Evolutionary conservation across 2,329 filamentous ascomycete genomes (phyloP), one percentile per base, ranked within the genome.

Genomic region (Ascochyta fabae): DNA sequence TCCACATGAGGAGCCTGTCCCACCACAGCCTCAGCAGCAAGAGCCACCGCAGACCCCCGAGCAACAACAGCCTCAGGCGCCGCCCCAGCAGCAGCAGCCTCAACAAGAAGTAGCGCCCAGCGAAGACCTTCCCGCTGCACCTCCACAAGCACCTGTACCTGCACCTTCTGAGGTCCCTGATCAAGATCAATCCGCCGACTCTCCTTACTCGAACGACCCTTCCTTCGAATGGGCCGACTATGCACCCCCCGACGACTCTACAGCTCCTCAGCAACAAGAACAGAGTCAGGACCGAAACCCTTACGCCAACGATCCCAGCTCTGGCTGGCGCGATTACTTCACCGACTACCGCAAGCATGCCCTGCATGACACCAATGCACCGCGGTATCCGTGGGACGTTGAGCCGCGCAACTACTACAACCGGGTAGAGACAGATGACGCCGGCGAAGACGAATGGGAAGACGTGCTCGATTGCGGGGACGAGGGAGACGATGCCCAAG

Each of bases 311-410:
- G 39, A 41, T 9, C 39, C 39, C 10, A 41, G 39, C 24, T 41
- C 24, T 13, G 15, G 29, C 41, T 55, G 53, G 53, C 53, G 42
- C 36, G 38, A 24, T 31, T 55, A 55, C 24, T 42, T 55, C 29
- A 13, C 43, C 19, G 41, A 46, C 1, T 55, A 55, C 31, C 46
- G 53, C 3, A 7, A 50, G 6, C 27, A 55, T 9, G 47, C 53
- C 7, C 41, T 50, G 15, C 5, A 46, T 3, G 19, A 7, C 6
- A 39, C 31, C 22, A 6, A 22, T 13, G 22, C 19, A 2, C 19
- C 6, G 36, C 22, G 36, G 22, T 39, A 39, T 24, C 36, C 36
- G 36, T 39, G 36, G 36, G 16, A 39, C 13, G 19, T 39, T 2
- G 6, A 22, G 36, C 8, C 22, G 9, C 36, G 16, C 12, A 24